Evolutionary conservation across 768 basidiomycete species (phyloP), one percentile per base, ranked within the genome.

Genomic region (Saitozyma podzolica): DNA sequence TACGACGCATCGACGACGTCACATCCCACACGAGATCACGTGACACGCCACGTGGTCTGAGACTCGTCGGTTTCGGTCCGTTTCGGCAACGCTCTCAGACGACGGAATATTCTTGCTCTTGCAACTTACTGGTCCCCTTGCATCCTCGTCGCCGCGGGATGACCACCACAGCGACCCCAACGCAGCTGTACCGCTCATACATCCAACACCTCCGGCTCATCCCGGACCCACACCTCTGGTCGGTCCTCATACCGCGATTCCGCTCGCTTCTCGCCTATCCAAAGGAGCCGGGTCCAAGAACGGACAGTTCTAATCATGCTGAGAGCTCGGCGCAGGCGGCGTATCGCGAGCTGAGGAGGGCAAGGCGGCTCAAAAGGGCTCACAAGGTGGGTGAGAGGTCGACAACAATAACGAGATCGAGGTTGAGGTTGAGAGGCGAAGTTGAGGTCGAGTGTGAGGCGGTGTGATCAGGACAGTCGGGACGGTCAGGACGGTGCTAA

Each of bases 141-240:
- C 45, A 47, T 47, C 45, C 6, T 47, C 50, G 11, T 37, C 10
- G 50, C 50, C 11, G 50, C 50, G 10, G 13, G 29, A 52, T 52
- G 17, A 11, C 13, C 50, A 52, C 20, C 10, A 3, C 50, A 13
- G 41, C 40, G 16, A 58, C 1, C 10, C 52, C 62, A 0, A 41
- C n/a, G 10, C 49, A 63, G 20, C 54, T 75, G 40, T 75, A 75
- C 42, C 50, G 72, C n/a, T 42, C 63, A 0, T 75, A 56, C 56
- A 55, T 73, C 7, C 62, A 68, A 50, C 65, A 73, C 54, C 56
- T 75, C 16, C 54, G 63, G 9, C 51, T 62, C 5, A 29, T 75
- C 8, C 72, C 74, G 20, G 72, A 75, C 58, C 71, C 71, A 13
- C 69, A 75, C 54, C 43, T 73, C 47, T 75, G 74, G 74, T 40